A percentile compares a stretch with the other conserved stretches of the same genome.
These are phyloP conservation scores for Isatis tinctoria DNA, from an alignment of 345 rosid genomes.

Conservation along the genomic window DNA sequence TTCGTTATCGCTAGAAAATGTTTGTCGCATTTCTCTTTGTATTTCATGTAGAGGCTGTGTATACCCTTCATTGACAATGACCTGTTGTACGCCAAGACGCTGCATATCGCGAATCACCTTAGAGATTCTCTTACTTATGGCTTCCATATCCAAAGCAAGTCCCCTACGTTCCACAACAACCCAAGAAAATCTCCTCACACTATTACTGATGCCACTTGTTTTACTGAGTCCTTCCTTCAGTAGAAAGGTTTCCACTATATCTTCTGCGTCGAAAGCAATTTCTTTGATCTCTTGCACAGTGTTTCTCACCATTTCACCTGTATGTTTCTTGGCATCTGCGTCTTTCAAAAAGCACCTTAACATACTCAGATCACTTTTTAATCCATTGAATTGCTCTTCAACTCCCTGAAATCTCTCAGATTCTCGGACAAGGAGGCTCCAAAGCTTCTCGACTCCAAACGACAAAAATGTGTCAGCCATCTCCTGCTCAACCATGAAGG, in stretches of 20 bases:
- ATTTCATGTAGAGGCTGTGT: background rate
- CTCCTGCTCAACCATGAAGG: background rate
- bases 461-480: slow-evolving; percentile 38
- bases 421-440: slow-evolving; percentile 26
- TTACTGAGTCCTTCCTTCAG: background rate
- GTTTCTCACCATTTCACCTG: slow-evolving; percentile 24
- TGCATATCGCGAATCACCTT: no score
- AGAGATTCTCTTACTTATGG: no score
- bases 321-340: slow-evolving; percentile 35
- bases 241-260: slow-evolving; percentile 26
- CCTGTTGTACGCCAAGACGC: no score
- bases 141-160: no score
- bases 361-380: slow-evolving; percentile 23
- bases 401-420: slow-evolving; percentile 27
- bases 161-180: no score
- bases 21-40: background rate
- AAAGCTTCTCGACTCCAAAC: slow-evolving; percentile 26
- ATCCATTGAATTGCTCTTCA: background rate
- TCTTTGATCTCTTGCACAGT: slow-evolving; percentile 29
- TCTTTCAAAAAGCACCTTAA: slow-evolving; percentile 38
- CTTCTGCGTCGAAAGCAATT: slow-evolving; percentile 24
- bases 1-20: slow-evolving; percentile 20
- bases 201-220: no score
- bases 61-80: no score
- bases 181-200: no score